Conservation (phyloP, 805 yeast genomes). For the Lachancea mirantina region DNA sequence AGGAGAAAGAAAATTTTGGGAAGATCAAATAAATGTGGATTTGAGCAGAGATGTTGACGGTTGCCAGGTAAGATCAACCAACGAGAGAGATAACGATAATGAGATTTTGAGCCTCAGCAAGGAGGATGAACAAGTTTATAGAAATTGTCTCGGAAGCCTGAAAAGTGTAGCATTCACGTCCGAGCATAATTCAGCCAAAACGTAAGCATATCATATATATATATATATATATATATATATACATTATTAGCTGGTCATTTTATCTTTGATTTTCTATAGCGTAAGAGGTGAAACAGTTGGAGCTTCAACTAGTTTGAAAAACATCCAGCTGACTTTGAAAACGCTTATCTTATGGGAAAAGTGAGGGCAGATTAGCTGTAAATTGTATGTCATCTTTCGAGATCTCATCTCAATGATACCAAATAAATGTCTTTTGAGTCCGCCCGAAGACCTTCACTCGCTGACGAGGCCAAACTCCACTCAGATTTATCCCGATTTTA, state of each 20-base stretch:
- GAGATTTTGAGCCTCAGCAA: slow-evolving; percentile 30
- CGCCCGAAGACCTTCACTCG: slow-evolving; percentile 31
- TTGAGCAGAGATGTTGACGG: slow-evolving; percentile 43
- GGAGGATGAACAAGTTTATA: slow-evolving; percentile 36
- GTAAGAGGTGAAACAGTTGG: no score
- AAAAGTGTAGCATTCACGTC: no score
- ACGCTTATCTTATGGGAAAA: no score
- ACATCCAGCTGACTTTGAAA: no score
- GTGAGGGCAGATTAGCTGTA: background rate
- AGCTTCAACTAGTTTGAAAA: no score
- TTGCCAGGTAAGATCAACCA: slow-evolving; percentile 25
- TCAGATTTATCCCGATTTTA: slow-evolving; percentile 29
- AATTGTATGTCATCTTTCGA: no score
- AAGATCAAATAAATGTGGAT: slow-evolving; percentile 41
- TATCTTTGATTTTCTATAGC: no score
- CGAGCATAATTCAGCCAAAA: no score
- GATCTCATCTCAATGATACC: slow-evolving; percentile 15
- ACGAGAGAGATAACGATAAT: slow-evolving; percentile 9
- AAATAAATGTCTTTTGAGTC: slow-evolving; percentile 24
- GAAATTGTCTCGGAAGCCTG: slow-evolving; percentile 37
- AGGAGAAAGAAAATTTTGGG: slow-evolving; percentile 67
- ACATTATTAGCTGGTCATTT: no score
- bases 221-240: no score
- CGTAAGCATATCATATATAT: no score
- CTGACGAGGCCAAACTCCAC: slow-evolving; percentile 9